A percentile compares a stretch with the other conserved stretches of the same genome.
Conservation (phyloP, 768 basidiomycete genomes). For the Boletus sp. region DNA sequence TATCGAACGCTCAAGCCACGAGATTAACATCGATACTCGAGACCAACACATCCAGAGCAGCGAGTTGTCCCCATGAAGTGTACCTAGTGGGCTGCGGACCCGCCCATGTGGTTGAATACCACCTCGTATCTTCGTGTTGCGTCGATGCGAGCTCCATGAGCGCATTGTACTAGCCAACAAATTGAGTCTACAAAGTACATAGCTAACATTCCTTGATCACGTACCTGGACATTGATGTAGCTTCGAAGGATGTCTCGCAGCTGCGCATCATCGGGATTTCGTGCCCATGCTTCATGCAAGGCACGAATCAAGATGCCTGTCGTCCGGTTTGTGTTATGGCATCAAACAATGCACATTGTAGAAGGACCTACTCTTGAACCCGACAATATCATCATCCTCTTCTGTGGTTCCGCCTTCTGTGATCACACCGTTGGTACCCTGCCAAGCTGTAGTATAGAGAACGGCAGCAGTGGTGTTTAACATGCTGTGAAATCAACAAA, state of each 20-base stretch:
- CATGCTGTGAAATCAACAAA: constrained; percentile 27
- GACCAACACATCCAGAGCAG: constrained; percentile 12
- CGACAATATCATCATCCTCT: constrained; percentile 44
- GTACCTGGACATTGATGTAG: constrained; percentile 51
- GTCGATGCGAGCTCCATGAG: constrained; percentile 11
- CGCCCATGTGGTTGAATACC: constrained; percentile 10
- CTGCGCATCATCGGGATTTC: constrained; percentile 36
- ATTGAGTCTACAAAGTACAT: neutral
- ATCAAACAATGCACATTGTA: neutral
- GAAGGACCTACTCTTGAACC: constrained; percentile 45
- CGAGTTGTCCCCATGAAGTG: constrained; percentile 12
- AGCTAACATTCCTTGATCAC: neutral
- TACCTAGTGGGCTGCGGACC: constrained; percentile 2
- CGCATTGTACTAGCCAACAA: constrained; percentile 1
- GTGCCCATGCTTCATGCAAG: constrained; percentile 42
- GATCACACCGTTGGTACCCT: constrained; percentile 48
- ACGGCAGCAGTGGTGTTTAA: constrained; percentile 37
- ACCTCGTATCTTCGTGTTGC: neutral
- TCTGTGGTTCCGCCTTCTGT: constrained; percentile 45
- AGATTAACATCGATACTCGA: constrained; percentile 9
- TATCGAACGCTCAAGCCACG: neutral
- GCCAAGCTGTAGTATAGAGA: constrained; percentile 44
- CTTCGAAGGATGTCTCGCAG: constrained; percentile 43
- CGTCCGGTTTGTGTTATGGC: neutral
- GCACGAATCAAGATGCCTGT: constrained; percentile 46